Percentiles rank a stretch among this genome's conserved stretches.
phyloP scores from a whole-genome alignment of 495 filamentous ascomycete genomes.

The Cenococcum geophilum region DNA sequence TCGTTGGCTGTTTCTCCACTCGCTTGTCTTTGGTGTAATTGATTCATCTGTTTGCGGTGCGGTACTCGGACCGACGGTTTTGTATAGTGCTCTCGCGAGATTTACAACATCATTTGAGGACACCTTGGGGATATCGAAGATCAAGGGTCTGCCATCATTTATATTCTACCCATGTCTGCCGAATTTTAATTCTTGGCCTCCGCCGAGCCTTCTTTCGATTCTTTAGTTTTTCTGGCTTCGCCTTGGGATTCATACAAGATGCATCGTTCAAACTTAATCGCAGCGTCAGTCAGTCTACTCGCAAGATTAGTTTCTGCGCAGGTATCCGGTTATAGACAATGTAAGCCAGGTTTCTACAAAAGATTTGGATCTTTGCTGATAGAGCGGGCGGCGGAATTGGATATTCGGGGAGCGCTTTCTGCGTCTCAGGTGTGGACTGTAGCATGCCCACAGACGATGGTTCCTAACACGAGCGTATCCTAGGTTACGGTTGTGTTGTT shows the following conservation, averaged over 20 bases:
- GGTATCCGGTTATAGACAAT: conserved; percentile 20
- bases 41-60: conserved; percentile 14
- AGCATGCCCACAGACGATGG: no score
- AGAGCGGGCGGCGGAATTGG: conserved; percentile 19
- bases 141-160: background rate
- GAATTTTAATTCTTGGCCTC: conserved; percentile 2
- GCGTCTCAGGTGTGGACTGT: no score
- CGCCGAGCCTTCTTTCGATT: background rate
- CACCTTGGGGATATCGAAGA: background rate
- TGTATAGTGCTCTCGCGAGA: background rate
- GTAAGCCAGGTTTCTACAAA: background rate
- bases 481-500: conserved; percentile 21
- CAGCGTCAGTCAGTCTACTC: conserved; percentile 15
- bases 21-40: conserved; percentile 19
- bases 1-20: conserved; percentile 4
- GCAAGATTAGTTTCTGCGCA: conserved; percentile 18
- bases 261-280: conserved; percentile 5
- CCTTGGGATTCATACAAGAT: conserved; percentile 11
- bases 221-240: background rate
- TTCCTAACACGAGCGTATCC: background rate
- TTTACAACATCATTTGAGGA: conserved; percentile 12
- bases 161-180: conserved; percentile 4
- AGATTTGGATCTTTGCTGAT: background rate
- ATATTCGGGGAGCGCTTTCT: background rate
- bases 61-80: conserved; percentile 27